phyloP scores from a whole-genome alignment of 768 basidiomycete genomes.

The Pisolithus albus region DNA sequence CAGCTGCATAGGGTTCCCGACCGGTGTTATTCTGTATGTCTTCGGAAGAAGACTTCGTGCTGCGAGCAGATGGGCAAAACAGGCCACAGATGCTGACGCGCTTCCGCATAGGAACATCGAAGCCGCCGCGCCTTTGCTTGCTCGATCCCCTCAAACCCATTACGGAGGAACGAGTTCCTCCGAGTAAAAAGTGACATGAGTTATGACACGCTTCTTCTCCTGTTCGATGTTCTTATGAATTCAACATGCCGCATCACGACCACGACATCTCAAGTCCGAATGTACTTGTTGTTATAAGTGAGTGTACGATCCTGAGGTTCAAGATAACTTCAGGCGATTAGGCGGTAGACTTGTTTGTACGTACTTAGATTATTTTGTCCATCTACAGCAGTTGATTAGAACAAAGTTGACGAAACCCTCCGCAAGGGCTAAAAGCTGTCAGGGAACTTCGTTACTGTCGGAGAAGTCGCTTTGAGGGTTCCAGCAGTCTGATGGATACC shows the following conservation, averaged over 20 bases:
- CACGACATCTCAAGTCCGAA: too few species aligned
- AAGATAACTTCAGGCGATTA: too few species aligned
- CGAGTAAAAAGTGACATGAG: background rate
- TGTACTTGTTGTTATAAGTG: too few species aligned
- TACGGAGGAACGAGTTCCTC: slow-evolving; percentile 1
- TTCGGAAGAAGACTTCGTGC: slow-evolving; percentile 2
- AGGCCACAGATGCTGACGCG: background rate
- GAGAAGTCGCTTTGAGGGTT: too few species aligned
- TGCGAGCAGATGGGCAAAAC: slow-evolving; percentile 2
- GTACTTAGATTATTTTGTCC: too few species aligned
- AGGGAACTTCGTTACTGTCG: too few species aligned
- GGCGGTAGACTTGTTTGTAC: too few species aligned
- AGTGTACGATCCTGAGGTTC: too few species aligned
- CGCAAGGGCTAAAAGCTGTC: too few species aligned
- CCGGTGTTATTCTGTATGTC: slow-evolving; percentile 1
- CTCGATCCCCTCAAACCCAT: background rate
- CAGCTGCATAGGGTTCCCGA: slow-evolving; percentile 4
- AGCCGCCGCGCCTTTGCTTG: background rate
- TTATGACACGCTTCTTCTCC: background rate
- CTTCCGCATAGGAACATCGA: background rate
- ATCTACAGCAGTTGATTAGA: too few species aligned
- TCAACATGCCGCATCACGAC: background rate
- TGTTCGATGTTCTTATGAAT: background rate
- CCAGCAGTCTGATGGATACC: too few species aligned
- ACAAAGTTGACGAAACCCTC: too few species aligned